Evolutionary conservation across 768 basidiomycete genomes (phyloP).

Genomic region (Cystobasidium ongulense): DNA sequence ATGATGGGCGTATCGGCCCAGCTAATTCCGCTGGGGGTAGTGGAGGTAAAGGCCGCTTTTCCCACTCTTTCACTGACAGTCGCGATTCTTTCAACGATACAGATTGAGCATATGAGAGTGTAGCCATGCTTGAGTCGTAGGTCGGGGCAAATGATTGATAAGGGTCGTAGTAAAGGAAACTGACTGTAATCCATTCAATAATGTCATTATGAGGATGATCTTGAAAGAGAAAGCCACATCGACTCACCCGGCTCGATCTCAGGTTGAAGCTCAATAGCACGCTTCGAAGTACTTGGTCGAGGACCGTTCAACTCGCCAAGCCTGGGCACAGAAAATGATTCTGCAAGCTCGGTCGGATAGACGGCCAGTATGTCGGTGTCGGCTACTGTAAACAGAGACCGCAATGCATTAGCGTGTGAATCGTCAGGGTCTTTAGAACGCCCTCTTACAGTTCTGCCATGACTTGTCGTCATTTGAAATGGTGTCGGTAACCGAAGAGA

Average conservation of each 20-base stretch:
- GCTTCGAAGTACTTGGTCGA: not conserved
- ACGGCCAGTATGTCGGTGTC: slow-evolving; percentile 22
- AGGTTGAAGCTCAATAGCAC: not conserved
- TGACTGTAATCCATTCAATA: not conserved
- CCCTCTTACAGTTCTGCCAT: not conserved
- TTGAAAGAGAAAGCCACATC: not conserved
- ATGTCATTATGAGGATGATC: too few relatives aligned
- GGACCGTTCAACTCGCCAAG: not conserved
- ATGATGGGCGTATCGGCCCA: not conserved
- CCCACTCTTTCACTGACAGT: not conserved
- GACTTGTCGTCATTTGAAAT: not conserved
- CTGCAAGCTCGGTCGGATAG: slow-evolving; percentile 1
- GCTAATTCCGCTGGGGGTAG: not conserved
- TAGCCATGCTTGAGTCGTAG: slow-evolving; percentile 32
- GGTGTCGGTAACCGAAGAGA: slow-evolving; percentile 1
- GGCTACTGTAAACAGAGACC: not conserved
- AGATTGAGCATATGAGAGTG: slow-evolving; percentile 27
- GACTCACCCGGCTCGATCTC: slow-evolving; percentile 18
- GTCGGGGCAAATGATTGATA: slow-evolving; percentile 33
- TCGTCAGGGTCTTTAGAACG: not conserved
- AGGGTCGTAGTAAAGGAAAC: slow-evolving; percentile 34
- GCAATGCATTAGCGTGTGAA: too few relatives aligned
- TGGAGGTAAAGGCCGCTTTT: slow-evolving; percentile 47
- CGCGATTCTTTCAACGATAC: not conserved
- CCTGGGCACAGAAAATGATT: not conserved